Evolutionary conservation across 163 green algal species (phyloP), one percentile per base, ranked within the genome.

Genomic region (Chlamydomonas reinhardtii): DNA sequence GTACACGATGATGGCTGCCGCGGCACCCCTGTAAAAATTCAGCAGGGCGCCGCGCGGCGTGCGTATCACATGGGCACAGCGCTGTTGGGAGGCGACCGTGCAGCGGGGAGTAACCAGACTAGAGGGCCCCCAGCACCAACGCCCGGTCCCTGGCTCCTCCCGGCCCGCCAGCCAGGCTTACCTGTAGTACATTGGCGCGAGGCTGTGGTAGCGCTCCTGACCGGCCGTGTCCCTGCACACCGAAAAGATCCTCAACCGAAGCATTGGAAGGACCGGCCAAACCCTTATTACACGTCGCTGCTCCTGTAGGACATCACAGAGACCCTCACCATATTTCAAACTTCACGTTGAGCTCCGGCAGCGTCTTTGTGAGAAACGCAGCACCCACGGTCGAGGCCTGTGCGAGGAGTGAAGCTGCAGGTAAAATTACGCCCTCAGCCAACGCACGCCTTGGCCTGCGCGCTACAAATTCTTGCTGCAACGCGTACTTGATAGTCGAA

Each of bases 141-240:
- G 25, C 66, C 39, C 61, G 35, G 17, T 27, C 56, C 19, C 20
- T 81, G 52, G 39, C 39, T 8, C 39, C 5, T 48, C 69, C 5
- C 59, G 4, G 61, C 24, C 25, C 25, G 3, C 16, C 62, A 35
- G 17, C 64, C 64, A 22, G 15, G 29, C 64, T 64, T 20, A 94
- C 93, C 96, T 94, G 93, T 99, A 99, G 88, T 99, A 99, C 98
- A 99, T 99, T 24, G 98, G 98, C 8, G 98, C 98, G 54, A 99
- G 92, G 64, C 94, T 98, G 91, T 99, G 98, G 90, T 99, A 99
- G 35, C 98, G 91, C 88, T 99, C 98, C 91, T 99, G 98, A 0
- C 98, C 98, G 68, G 98, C 98, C 27, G 96, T 99, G 89, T 99
- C 96, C 96, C 96, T 98, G 92, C 82, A 14, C 74, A 54, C 11